Conservation (phyloP, 2,329 filamentous ascomycete genomes). For the Hysterium pulicare region DNA sequence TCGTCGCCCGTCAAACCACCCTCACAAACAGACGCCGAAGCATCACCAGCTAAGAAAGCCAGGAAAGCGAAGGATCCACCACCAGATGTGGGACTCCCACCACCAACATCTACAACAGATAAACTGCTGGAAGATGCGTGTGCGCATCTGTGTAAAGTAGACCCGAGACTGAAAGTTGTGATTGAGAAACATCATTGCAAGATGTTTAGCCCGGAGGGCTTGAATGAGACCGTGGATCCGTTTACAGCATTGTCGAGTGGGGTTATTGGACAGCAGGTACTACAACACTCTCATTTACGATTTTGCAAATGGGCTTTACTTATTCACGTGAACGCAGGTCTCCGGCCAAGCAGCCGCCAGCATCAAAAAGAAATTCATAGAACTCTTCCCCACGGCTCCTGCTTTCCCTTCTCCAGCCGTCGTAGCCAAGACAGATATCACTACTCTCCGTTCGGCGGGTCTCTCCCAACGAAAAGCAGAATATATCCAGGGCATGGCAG, state of each 20-base stretch:
- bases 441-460: slow-evolving; percentile 75
- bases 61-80: slow-evolving; percentile 31
- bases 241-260: slow-evolving; percentile 79
- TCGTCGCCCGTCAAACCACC: slow-evolving; percentile 4
- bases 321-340: slow-evolving; percentile 46
- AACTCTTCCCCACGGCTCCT: slow-evolving; percentile 56
- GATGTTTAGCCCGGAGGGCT: slow-evolving; percentile 74
- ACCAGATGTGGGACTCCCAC: slow-evolving; percentile 24
- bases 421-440: slow-evolving; percentile 54
- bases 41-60: slow-evolving; percentile 42
- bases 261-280: slow-evolving; percentile 85
- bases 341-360: slow-evolving; percentile 86
- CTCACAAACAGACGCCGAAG: neutral
- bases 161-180: slow-evolving; percentile 67
- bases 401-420: slow-evolving; percentile 77
- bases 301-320: neutral
- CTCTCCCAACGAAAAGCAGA: slow-evolving; percentile 94
- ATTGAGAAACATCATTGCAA: slow-evolving; percentile 73
- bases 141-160: slow-evolving; percentile 68
- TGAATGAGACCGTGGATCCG: slow-evolving; percentile 84
- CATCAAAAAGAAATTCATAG: slow-evolving; percentile 82
- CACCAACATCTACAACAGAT: slow-evolving; percentile 59
- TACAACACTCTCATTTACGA: slow-evolving; percentile 2
- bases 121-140: slow-evolving; percentile 73
- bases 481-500: slow-evolving; percentile 82